A percentile compares a stretch with the other conserved stretches of the same genome.
Conservation (phyloP, 371 early-diverging fungal species). For the Mortierella sp. region DNA sequence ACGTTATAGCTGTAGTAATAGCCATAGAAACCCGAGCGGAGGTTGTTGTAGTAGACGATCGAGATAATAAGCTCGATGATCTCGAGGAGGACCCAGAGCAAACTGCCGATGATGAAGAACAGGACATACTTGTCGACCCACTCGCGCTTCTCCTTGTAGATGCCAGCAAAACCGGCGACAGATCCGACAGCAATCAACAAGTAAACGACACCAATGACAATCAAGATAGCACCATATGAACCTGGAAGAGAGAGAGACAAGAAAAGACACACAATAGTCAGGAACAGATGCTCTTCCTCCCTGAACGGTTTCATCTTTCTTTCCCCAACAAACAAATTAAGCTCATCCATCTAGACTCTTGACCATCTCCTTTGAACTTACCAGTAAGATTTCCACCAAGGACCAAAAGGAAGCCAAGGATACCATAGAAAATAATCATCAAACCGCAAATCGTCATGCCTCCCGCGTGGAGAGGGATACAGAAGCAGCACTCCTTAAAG, state of each 20-base stretch:
- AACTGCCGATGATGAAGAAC: conserved; percentile 23
- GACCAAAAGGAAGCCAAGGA: conserved; percentile 22
- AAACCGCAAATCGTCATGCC: conserved; percentile 32
- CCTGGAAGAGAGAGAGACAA: not conserved
- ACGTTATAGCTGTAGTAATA: conserved; percentile 4
- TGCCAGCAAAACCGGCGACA: conserved; percentile 26
- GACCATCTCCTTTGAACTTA: not conserved
- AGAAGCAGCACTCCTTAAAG: conserved; percentile 32
- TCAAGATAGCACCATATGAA: not conserved
- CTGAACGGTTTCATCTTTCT: not conserved
- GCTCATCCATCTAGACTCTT: not conserved
- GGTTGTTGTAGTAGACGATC: not conserved
- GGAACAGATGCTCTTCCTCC: not conserved
- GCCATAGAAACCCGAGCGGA: not conserved
- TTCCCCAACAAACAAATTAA: not conserved
- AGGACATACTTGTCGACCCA: conserved; percentile 32
- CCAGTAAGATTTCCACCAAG: not conserved
- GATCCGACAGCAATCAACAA: conserved; percentile 26
- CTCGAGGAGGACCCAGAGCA: conserved; percentile 30
- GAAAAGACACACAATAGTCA: not conserved
- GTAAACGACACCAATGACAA: conserved; percentile 32
- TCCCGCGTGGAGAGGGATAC: conserved; percentile 42
- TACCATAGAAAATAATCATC: conserved; percentile 36
- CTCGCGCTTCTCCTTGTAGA: conserved; percentile 25
- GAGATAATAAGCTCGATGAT: conserved; percentile 17